Evolutionary conservation across 257 asterid genomes (phyloP), one percentile per base, ranked within the genome.

Genomic region (Scutellaria minor): DNA sequence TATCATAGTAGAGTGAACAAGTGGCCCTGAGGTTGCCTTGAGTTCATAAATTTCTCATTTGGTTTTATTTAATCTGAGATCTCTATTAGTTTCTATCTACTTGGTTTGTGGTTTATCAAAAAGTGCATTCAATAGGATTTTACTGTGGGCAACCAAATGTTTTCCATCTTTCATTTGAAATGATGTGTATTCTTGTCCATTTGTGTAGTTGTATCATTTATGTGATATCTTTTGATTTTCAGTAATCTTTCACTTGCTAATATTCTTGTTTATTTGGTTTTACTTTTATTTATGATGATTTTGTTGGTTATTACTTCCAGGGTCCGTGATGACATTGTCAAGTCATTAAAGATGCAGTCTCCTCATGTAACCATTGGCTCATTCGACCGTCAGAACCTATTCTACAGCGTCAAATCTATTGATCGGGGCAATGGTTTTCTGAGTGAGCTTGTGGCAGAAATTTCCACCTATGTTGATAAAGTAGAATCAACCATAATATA

Each of bases 361-460:
- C 95, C 97, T 59, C 82, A 83, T 70, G 82, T 89, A 75, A 83
- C 91, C 76, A 81, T 91, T 76, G 98, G 98, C 61, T 91, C 98
- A 63, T 93, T 93, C 72, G 96, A 93, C 80, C 98, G 98, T 70
- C 80, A 84, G 63, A 93, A 93, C 81, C 93, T 93, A 78, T 89
- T 89, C 85, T 91, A 93, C 79, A 88, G 88, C 55, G 97, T 84
- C 72, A 85, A 85, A 77, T 70, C 87, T 73, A 80, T 88, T 80
- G 87, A 78, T 48, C 91, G 85, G 52, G 74, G 96, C 50, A 77
- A 50, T 20, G 72, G 84, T 72, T 89, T 91, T 85, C 51, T 91
- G 75, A 69, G 78, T 56, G 91, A 87, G 72, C 85, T 93, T 77
- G 87, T 91, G 78, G 80, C 66, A 64, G 92, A 89, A 75, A 80